Conservation (phyloP, 352 stramenopile genomes). For the Elongisporangium senticosum region DNA sequence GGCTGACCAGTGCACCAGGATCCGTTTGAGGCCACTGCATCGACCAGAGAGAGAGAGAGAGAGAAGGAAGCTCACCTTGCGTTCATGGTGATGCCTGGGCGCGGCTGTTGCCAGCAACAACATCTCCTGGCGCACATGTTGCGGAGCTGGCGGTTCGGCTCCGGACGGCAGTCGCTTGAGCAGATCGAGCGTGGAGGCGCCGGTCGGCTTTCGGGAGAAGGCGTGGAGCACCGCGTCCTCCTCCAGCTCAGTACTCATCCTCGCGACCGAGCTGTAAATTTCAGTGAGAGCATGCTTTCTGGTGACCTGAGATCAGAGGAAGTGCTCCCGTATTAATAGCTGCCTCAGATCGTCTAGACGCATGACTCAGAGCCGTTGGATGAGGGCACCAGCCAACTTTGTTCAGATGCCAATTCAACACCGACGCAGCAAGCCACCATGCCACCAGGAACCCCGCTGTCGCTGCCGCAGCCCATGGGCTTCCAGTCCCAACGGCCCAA, state of each 20-base stretch:
- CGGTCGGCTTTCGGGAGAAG: slow-evolving; percentile 18
- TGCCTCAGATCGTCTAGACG: not conserved
- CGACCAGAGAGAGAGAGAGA: not conserved
- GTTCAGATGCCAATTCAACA: slow-evolving; percentile 14
- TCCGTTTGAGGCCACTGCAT: not conserved
- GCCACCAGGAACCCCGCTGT: slow-evolving; percentile 1
- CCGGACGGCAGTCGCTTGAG: slow-evolving; percentile 27
- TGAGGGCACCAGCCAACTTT: not conserved
- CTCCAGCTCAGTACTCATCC: slow-evolving; percentile 7
- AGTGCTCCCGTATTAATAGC: not conserved
- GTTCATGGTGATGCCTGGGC: slow-evolving; percentile 6
- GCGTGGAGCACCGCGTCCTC: slow-evolving; percentile 16
- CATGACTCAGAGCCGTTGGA: not conserved
- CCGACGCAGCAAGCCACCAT: slow-evolving; percentile 9
- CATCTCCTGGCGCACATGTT: slow-evolving; percentile 48
- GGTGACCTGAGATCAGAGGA: not conserved
- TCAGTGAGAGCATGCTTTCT: not conserved
- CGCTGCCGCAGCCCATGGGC: slow-evolving; percentile 6
- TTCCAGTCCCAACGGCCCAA: slow-evolving; percentile 9
- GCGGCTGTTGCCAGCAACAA: slow-evolving; percentile 16
- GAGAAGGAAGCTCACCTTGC: slow-evolving; percentile 5
- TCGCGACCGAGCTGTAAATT: not conserved
- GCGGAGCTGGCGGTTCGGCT: not conserved
- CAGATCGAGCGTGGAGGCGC: slow-evolving; percentile 59
- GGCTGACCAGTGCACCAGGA: slow-evolving; percentile 3